Conservation (phyloP, 495 filamentous ascomycete genomes). For the Hypoxylon lienhwacheense region DNA sequence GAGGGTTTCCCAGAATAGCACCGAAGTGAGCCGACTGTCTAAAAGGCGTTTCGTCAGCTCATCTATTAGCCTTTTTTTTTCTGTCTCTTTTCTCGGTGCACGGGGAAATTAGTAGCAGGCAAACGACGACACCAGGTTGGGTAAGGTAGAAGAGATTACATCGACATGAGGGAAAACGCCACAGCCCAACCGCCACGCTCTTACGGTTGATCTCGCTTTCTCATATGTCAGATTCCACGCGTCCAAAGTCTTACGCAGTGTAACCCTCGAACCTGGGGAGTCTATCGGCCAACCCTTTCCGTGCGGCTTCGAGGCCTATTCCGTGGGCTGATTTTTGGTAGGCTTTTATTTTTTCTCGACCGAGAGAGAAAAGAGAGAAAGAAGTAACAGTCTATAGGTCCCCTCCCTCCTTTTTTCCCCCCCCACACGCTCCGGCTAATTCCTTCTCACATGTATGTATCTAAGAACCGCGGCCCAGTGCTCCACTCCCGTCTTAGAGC, state of each 20-base stretch:
- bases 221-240: conserved; percentile 19
- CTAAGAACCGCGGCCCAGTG: neutral
- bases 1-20: conserved; percentile 20
- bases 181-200: conserved; percentile 11
- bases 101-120: neutral
- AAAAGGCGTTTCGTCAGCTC: conserved; percentile 13
- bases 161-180: conserved; percentile 8
- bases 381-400: neutral
- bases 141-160: too few relatives aligned
- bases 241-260: conserved; percentile 13
- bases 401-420: too few relatives aligned
- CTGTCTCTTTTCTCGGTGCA: too few relatives aligned
- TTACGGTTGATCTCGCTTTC: conserved; percentile 8
- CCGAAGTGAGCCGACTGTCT: conserved; percentile 18
- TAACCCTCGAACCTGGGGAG: conserved; percentile 25
- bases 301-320: conserved; percentile 14
- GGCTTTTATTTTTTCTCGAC: conserved; percentile 7
- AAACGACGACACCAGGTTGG: too few relatives aligned
- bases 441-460: conserved; percentile 7
- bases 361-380: conserved; percentile 7
- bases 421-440: too few relatives aligned
- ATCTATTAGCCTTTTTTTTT: conserved; percentile 6
- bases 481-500: conserved; percentile 10
- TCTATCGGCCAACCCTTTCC: conserved; percentile 6
- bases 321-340: conserved; percentile 12